Base-by-base conservation (phyloP, 2,329 filamentous ascomycete species). In the Cladosporium colombiae region DNA sequence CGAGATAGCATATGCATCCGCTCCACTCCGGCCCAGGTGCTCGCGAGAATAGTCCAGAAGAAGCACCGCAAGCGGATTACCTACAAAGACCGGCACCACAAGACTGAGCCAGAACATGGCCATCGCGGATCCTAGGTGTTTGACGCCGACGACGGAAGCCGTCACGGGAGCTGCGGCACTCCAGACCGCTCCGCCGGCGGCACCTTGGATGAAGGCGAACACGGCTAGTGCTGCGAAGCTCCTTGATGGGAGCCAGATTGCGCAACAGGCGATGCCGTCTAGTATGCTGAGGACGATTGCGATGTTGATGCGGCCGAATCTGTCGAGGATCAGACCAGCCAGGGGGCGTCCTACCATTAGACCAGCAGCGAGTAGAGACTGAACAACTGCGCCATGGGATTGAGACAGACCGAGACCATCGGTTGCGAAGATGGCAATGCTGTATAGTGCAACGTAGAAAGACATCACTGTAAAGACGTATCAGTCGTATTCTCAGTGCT, bases 361-460 rank as follows among this genome's bases (percentile, higher is more conserved):
- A 18, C 61, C 61, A n/a, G 50, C 61, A 10, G 61, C 61, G 2
- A 63, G 35, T 0, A 63, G 35, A 55, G 61, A 63, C 11, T 63
- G 61, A 3, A 46, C 8, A 10, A 44, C 21, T 16, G 61, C 61
- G 18, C 50, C 61, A 10, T 63, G 61, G 2, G 61, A 21, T n/a
- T 63, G 50, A 18, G 61, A 46, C 3, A 63, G n/a, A 0, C 50
- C 50, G 8, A 63, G 35, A 5, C 61, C 61, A 8, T 63, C 35
- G 23, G 61, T 63, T 1, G 61, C 61, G 25, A 56, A 63, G 50
- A 63, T 46, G 2, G 61, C 61, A 23, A 63, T 63, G 61, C 50
- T 63, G 61, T 63, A 63, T 5, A 63, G 61, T 2, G 61, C 50
- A 13, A 63, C 50, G 50, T 63, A 63, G 50, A 44, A 63, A 6